Evolutionary conservation across 2,329 filamentous ascomycete species (phyloP).

Genomic region (Aureobasidium sp.): DNA sequence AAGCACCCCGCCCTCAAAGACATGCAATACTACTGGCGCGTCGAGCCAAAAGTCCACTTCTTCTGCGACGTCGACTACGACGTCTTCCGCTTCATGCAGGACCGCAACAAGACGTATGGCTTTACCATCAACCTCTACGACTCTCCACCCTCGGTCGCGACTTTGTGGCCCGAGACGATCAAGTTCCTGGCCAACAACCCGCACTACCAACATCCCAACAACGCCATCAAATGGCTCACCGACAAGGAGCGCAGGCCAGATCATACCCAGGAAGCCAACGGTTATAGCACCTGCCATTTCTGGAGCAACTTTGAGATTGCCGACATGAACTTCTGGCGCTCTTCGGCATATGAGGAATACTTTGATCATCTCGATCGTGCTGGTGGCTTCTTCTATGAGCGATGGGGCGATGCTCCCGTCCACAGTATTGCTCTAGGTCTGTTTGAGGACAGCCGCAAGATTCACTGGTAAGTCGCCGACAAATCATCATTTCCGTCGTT

Average conservation of each 20-base stretch:
- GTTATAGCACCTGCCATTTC: constrained; percentile 97
- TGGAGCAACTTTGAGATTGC: constrained; percentile 99
- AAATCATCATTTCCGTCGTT: neutral
- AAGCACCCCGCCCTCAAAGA: constrained; percentile 81
- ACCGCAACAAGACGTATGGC: constrained; percentile 88
- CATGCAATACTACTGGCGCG: constrained; percentile 92
- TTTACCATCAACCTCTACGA: constrained; percentile 98
- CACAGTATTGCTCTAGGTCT: constrained; percentile 88
- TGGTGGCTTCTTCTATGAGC: constrained; percentile 96
- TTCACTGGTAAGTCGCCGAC: constrained; percentile 70
- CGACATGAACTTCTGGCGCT: constrained; percentile 87
- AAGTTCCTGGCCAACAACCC: constrained; percentile 75
- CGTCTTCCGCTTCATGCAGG: constrained; percentile 95
- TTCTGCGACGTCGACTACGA: constrained; percentile 99
- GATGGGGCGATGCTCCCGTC: constrained; percentile 96
- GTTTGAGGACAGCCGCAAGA: constrained; percentile 82
- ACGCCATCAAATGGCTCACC: constrained; percentile 79
- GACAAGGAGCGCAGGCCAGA: constrained; percentile 70
- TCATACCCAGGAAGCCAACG: constrained; percentile 73
- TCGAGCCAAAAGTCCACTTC: constrained; percentile 97
- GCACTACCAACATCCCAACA: constrained; percentile 73
- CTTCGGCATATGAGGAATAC: constrained; percentile 85
- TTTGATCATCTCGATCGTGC: constrained; percentile 91
- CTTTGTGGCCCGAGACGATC: constrained; percentile 89
- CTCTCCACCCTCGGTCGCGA: constrained; percentile 74